Base-by-base conservation (phyloP, 805 yeast species). In the Hermanozyma aechmeae region DNA sequence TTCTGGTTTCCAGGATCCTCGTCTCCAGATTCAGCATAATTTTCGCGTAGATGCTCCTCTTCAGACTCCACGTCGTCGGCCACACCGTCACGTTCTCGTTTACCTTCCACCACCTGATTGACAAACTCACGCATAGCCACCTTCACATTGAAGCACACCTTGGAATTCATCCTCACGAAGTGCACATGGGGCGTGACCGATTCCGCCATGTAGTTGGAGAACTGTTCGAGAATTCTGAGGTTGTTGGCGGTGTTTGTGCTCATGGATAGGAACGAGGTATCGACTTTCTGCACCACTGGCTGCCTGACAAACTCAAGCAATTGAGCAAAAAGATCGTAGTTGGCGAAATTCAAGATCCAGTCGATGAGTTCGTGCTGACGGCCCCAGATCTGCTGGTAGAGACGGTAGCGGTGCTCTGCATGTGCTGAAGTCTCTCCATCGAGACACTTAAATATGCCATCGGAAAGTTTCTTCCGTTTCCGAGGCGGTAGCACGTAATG, bases 241-340 rank as follows among this genome's bases (percentile, higher is more conserved):
- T 61, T 62, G 36, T 61, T 61, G 20, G 66, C 65, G 8, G 55
- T 55, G 37, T 62, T 61, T 11, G 66, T 51, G 16, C 61, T 54
- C 28, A 62, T 40, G 34, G 48, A 58, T 13, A 62, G 42, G 30
- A 52, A 58, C 3, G 59, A 66, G 7, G 50, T 43, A 8, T 51
- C 50, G 6, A 60, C 34, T 32, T 53, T 51, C 11, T 19, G 29
- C 22, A 29, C 33, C 13, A 29, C 25, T 15, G 35, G 39, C 16
- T 31, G 36, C 10, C 34, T 29, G 27, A 57, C 39, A 29, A 53
- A 61, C 20, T 29, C 31, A 15, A 41, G 22, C 26, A 62, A 45
- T 17, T 43, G 35, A 8, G 41, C 42, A 30, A 53, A 62, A 24
- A 61, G 40, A 1, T 43, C 46, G 22, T 43, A 37, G 38, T 62